Conservation (phyloP, 768 basidiomycete species). For the Tricholoma flavovirens region DNA sequence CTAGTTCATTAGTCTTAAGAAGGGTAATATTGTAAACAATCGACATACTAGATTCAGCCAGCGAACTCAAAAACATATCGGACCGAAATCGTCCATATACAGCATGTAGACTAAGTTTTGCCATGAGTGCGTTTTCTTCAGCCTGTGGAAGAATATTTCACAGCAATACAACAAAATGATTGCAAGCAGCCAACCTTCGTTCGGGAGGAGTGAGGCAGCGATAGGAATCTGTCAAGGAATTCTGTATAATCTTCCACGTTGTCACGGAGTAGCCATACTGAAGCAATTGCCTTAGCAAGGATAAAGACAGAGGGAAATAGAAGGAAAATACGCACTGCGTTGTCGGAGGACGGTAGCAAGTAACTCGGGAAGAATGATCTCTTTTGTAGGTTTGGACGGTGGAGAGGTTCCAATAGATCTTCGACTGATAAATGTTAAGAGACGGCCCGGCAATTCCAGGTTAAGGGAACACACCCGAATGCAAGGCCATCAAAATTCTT, state of each 20-base stretch:
- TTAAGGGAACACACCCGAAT: slow-evolving; percentile 33
- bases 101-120: slow-evolving; percentile 70
- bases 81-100: slow-evolving; percentile 73
- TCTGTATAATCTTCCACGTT: slow-evolving; percentile 43
- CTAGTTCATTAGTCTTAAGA: slow-evolving; percentile 31
- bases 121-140: slow-evolving; percentile 70
- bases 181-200: slow-evolving; percentile 44
- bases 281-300: slow-evolving; percentile 3
- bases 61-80: slow-evolving; percentile 86
- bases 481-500: slow-evolving; percentile 42
- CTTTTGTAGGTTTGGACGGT: slow-evolving; percentile 24
- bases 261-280: slow-evolving; percentile 66
- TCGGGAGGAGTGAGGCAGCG: slow-evolving; percentile 49
- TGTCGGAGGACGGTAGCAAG: slow-evolving; percentile 58
- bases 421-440: slow-evolving; percentile 29
- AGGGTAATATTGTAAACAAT: neutral
- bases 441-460: neutral
- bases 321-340: slow-evolving; percentile 46
- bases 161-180: neutral
- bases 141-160: slow-evolving; percentile 37
- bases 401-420: slow-evolving; percentile 38
- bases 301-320: neutral
- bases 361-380: slow-evolving; percentile 55
- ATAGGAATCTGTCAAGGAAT: slow-evolving; percentile 53
- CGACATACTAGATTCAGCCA: slow-evolving; percentile 82